These are phyloP conservation scores for rapeseed (Brassica napus) DNA, from an alignment of 345 rosid species.

Conservation along the genomic window Da-Ae NC_063439.1:18544501-18545000, in stretches of 20 bases:
- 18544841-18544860: constrained; percentile 69
- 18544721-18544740: not conserved
- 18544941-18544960: constrained; percentile 63
- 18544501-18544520: constrained; percentile 94
- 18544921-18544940: constrained; percentile 58
- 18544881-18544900: constrained; percentile 68
- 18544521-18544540: constrained; percentile 14
- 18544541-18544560: not conserved
- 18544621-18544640: constrained; percentile 84
- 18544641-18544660: constrained; percentile 81
- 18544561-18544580: not conserved
- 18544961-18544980: constrained; percentile 56
- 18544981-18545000: not conserved
- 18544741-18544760: constrained; percentile 16
- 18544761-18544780: not conserved
- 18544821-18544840: constrained; percentile 85
- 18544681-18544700: constrained; percentile 32
- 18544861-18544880: constrained; percentile 57
- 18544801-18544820: constrained; percentile 33
- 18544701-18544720: constrained; percentile 17
- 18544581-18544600: not conserved
- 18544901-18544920: constrained; percentile 62
- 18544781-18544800: constrained; percentile 12
- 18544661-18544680: constrained; percentile 83
- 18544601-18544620: not conserved